These are phyloP conservation scores for Stephania yunnanensis DNA, from an alignment of 164 flowering plant species.

Conservation along the genomic window DNA sequence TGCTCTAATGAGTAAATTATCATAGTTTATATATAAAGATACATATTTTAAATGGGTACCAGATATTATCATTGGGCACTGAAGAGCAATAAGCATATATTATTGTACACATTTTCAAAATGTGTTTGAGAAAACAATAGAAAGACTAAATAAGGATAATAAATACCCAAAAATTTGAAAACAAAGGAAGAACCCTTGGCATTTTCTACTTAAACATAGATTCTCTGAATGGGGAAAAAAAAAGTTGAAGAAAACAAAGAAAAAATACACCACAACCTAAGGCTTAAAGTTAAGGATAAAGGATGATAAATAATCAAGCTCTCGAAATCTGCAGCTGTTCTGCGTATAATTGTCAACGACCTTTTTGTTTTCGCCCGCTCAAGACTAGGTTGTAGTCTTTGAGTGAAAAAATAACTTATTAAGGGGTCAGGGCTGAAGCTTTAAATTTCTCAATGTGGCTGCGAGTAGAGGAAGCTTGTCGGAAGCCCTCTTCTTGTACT, in stretches of 20 bases:
- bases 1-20: neutral
- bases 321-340: neutral
- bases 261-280: neutral
- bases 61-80: neutral
- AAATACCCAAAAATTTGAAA: neutral
- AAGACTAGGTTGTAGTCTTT: neutral
- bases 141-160: neutral
- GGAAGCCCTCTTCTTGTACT: constrained; percentile 66
- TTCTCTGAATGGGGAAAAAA: neutral
- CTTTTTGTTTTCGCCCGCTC: neutral
- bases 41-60: too few relatives aligned
- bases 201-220: too few relatives aligned
- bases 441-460: constrained; percentile 58
- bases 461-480: constrained; percentile 56
- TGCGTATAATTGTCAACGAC: neutral
- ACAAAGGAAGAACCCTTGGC: neutral
- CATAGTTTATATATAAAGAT: too few relatives aligned
- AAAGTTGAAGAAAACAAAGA: neutral
- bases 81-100: neutral
- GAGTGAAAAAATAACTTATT: neutral
- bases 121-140: neutral
- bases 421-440: constrained; percentile 26
- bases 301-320: neutral
- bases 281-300: neutral
- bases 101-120: neutral